Percentiles rank a stretch among this genome's conserved stretches.
phyloP scores from a whole-genome alignment of 1,284 basidiomycete genomes.

The Cryptococcus jaspeensis region DNA sequence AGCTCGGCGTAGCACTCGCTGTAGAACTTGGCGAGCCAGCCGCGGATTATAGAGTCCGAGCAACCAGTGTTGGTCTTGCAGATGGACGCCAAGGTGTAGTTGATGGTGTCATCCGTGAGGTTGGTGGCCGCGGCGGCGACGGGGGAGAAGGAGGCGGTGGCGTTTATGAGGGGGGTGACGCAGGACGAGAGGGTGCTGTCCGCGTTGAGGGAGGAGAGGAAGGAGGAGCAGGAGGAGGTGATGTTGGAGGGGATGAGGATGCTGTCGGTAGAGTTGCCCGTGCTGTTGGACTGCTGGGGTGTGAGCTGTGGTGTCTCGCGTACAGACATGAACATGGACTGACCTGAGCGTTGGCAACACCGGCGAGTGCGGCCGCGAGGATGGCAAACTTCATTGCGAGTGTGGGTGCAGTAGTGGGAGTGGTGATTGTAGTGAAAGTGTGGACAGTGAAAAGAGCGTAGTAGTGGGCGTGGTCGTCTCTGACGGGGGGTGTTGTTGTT shows the following conservation, averaged over 20 bases:
- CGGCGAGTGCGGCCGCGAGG: conserved; percentile 12
- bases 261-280: conserved; percentile 13
- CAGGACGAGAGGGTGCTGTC: conserved; percentile 63
- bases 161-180: conserved; percentile 63
- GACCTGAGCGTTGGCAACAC: conserved; percentile 8
- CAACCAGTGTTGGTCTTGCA: conserved; percentile 61
- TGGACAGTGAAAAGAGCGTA: too few relatives aligned
- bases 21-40: conserved; percentile 67
- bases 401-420: not conserved
- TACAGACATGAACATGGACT: not conserved
- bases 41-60: conserved; percentile 60
- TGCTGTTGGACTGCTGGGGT: conserved; percentile 4
- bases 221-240: conserved; percentile 60
- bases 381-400: conserved; percentile 13
- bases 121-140: conserved; percentile 55
- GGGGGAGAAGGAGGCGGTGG: conserved; percentile 63
- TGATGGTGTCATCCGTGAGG: conserved; percentile 57
- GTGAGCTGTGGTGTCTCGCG: not conserved
- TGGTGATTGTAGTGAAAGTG: not conserved
- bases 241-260: conserved; percentile 59
- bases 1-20: conserved; percentile 68
- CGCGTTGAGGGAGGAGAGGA: conserved; percentile 63
- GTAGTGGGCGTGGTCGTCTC: too few relatives aligned
- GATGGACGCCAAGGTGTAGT: conserved; percentile 59
- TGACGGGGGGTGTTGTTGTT: too few relatives aligned